Base-by-base conservation (phyloP, 208 protist genomes). In the Leishmania tropica region DNA sequence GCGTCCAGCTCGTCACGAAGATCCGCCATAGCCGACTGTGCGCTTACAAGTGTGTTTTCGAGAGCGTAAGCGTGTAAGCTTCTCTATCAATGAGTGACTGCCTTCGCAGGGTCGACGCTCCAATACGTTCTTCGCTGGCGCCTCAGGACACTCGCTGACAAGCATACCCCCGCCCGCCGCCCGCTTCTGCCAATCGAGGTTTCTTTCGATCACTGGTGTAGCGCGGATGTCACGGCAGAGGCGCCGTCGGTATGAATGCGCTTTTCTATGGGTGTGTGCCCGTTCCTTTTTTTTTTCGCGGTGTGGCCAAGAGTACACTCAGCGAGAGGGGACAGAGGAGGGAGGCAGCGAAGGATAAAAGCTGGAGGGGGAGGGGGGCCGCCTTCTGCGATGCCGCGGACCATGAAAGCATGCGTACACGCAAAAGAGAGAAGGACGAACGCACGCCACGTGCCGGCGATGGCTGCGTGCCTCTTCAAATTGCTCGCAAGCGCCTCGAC, bases 1-100 rank as follows among this genome's bases (percentile, higher is more conserved):
- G 93, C 89, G 68, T 97, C 90, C 10, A 97, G 76, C 74, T 94
- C 94, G 80, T 94, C 92, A 35, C 81, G 84, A 13, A 93, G 76
- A 67, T 90, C 85, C 1, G 24, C 81, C 78, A 83, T 83, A 19
- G 31, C 47, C 4, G 13, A 60, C 4, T 28, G 1, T 42, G 35
- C 47, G 31, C 10, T 21, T 28, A 13, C 21, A 53, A 28, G 24
- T 11, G 15, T n/a, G 5, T 74, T 24, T 15, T 42, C 13, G 64
- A 68, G 70, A 31, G 31, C 11, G 70, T 53, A 31, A 37, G 10
- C 15, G 28, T 37, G 45, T 24, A n/a, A 28, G 11, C 21, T 17
- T 54, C 70, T 71, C 65, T 28, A n/a, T 15, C 31, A 3, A 40
- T 31, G 28, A 24, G 40, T 24, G 67, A 21, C 31, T 68, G 64